Conservation (phyloP, 768 basidiomycete species). For the Mycena epipterygia region DNA sequence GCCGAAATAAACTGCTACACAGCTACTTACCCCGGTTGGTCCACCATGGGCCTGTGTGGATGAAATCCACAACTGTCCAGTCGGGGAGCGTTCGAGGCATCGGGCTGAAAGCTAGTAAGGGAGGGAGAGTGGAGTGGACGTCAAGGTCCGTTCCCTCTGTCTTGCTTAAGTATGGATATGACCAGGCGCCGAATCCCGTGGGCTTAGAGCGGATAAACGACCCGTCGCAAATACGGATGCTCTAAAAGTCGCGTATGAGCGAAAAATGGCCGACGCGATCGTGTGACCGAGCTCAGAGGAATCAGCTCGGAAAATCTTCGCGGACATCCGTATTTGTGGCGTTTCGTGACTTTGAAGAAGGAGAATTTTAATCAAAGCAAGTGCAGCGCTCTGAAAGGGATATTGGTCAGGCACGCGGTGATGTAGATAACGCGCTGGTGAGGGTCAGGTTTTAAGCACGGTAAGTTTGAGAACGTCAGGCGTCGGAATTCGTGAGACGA, state of each 20-base stretch:
- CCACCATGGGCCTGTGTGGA: constrained; percentile 74
- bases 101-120: not conserved
- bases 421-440: not conserved
- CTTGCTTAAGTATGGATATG: constrained; percentile 19
- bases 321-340: not conserved
- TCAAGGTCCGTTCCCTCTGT: not conserved
- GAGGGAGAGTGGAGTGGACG: constrained; percentile 13
- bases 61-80: constrained; percentile 71
- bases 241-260: constrained; percentile 29
- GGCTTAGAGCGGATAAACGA: constrained; percentile 31
- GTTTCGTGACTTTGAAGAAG: constrained; percentile 1
- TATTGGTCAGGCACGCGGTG: not conserved
- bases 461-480: not conserved
- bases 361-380: not conserved
- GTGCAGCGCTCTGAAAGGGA: not conserved
- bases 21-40: constrained; percentile 63
- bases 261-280: constrained; percentile 31
- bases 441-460: not conserved
- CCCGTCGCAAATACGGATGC: no score
- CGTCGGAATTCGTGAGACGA: not conserved
- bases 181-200: constrained; percentile 34
- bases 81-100: constrained; percentile 54
- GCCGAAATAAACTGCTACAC: not conserved
- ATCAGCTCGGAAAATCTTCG: constrained; percentile 34
- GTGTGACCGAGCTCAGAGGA: constrained; percentile 20